Evolutionary conservation across 805 yeast genomes (phyloP), one percentile per base, ranked within the genome.

Genomic region (Sporopachydermia quercuum): DNA sequence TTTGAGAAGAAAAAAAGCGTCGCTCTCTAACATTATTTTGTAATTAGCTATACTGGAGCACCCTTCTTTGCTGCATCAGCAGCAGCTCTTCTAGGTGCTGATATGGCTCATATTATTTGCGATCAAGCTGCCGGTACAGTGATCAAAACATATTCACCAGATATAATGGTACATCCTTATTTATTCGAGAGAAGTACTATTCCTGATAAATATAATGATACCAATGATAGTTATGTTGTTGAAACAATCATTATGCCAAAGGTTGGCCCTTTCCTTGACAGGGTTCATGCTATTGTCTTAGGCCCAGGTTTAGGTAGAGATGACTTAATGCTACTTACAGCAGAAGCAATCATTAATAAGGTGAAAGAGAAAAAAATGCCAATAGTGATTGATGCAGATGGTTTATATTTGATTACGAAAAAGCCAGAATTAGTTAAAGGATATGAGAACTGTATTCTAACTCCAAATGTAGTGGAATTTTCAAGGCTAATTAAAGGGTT

Each of bases 221-320:
- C 51, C 13, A 42, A 45, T 5, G 45, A 48, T 16, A 48, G 48
- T 40, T 35, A 46, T 13, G 58, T 64, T 39, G 53, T 74, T 35
- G 61, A 63, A n/a, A 47, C 52, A 4, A 58, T 60, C 38, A 64
- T 81, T 8, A 46, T 80, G 51, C 74, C 76, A 16, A 73, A 73
- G 50, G 68, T 83, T n/a, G 47, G 54, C 15, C 41, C 62, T 0
- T 51, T 87, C 16, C 58, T 89, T 30, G 65, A 66, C 30, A 60
- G 93, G 37, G 71, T 85, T 43, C 94, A 89, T 51, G 82, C 77
- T 4, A 75, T 86, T 18, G 83, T 91, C 2, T 68, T 89, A 33
- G 97, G 97, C 0, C 97, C 97, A 0, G 98, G 97, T 0, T 69
- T 87, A 43, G 98, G 98, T 0, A 65, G 98, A 38, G 94, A 86